Conservation (phyloP, 306 rosid genomes). For the Castanopsis chinensis region DNA sequence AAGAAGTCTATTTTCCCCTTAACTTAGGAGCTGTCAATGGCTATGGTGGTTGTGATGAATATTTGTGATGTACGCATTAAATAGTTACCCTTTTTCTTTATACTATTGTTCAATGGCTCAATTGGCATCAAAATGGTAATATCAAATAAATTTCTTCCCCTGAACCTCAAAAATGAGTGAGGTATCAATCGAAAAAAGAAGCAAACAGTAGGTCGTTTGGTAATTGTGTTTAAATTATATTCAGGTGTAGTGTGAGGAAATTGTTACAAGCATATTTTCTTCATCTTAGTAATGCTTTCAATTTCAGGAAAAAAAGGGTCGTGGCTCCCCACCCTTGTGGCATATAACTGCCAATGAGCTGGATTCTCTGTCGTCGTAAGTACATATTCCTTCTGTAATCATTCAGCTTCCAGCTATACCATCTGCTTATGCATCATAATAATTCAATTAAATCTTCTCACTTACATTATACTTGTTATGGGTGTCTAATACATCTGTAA, state of each 20-base stretch:
- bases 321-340: conserved; percentile 75
- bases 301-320: conserved; percentile 82
- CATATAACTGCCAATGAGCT: conserved; percentile 61
- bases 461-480: background rate
- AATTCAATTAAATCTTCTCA: background rate
- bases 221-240: background rate
- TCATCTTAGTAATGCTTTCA: conserved; percentile 13
- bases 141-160: conserved; percentile 4
- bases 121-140: background rate
- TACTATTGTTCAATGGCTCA: background rate
- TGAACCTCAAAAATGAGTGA: background rate
- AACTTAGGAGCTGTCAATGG: background rate
- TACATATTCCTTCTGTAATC: background rate
- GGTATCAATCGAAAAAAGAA: background rate
- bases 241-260: background rate
- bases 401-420: background rate
- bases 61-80: no score
- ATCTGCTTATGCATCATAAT: background rate
- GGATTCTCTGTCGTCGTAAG: conserved; percentile 86
- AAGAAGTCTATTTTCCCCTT: background rate
- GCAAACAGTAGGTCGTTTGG: background rate
- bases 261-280: background rate
- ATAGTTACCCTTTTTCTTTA: background rate
- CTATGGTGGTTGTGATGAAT: background rate
- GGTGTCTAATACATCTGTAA: background rate